Evolutionary conservation across 345 rosid genomes (phyloP).

Genomic region (Hibiscus tridactylites): DNA sequence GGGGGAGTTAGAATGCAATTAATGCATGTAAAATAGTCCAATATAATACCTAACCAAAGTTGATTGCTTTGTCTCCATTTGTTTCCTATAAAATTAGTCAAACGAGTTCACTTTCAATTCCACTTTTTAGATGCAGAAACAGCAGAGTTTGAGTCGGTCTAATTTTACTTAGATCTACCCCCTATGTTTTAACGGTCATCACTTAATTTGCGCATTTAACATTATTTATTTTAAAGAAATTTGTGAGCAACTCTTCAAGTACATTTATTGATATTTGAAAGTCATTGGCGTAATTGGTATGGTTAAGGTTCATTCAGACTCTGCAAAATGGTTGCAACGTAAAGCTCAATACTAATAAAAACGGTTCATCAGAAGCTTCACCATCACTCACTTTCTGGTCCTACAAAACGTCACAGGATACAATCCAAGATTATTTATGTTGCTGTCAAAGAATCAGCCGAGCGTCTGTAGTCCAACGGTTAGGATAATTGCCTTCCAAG

Average conservation of each 20-base stretch:
- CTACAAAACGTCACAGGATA: too few relatives aligned
- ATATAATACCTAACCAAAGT: not conserved
- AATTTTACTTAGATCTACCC: not conserved
- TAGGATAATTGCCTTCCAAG: slow-evolving; percentile 92
- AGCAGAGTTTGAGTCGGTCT: not conserved
- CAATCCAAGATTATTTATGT: too few relatives aligned
- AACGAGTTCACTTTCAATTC: not conserved
- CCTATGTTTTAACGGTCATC: not conserved
- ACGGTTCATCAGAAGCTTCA: too few relatives aligned
- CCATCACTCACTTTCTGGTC: too few relatives aligned
- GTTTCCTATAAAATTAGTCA: not conserved
- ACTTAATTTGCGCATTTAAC: not conserved
- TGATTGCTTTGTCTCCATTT: not conserved
- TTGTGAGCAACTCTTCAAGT: too few relatives aligned
- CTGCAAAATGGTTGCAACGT: too few relatives aligned
- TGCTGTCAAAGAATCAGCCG: too few relatives aligned
- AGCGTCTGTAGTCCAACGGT: slow-evolving; percentile 95
- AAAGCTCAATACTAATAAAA: too few relatives aligned
- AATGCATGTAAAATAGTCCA: not conserved
- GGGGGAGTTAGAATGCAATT: not conserved
- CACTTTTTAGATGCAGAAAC: not conserved
- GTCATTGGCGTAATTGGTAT: too few relatives aligned
- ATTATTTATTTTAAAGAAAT: too few relatives aligned
- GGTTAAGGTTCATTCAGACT: too few relatives aligned
- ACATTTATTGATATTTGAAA: too few relatives aligned